Evolutionary conservation across 2,329 filamentous ascomycete genomes (phyloP).

Genomic region (Fusarium cicatricum): DNA sequence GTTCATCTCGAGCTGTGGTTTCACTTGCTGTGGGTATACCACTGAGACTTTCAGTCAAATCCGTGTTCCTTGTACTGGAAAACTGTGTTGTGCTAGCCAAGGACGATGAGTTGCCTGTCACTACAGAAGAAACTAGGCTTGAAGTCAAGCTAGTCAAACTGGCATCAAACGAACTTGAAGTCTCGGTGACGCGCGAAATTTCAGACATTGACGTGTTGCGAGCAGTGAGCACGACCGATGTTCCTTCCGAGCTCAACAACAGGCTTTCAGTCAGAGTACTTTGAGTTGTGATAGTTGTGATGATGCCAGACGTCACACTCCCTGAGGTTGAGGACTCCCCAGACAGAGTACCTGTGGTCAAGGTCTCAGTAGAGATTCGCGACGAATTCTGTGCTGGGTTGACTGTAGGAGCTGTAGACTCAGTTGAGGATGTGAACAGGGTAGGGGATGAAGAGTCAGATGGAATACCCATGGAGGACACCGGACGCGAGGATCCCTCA

Average conservation of each 20-base stretch:
- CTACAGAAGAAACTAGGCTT: neutral
- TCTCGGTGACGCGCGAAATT: conserved; percentile 8
- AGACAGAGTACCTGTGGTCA: conserved; percentile 1
- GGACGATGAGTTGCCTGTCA: neutral
- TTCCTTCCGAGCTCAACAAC: neutral
- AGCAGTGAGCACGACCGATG: neutral
- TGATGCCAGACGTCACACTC: neutral
- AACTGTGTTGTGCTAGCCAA: neutral
- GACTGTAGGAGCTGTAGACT: conserved; percentile 3
- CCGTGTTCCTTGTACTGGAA: neutral
- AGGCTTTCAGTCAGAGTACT: neutral
- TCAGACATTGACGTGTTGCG: neutral
- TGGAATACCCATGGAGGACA: neutral
- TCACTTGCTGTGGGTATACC: neutral
- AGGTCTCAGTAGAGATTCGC: neutral
- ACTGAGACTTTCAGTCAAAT: neutral
- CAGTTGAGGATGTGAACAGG: conserved; percentile 2
- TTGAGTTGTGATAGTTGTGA: neutral
- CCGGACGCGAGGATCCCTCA: neutral
- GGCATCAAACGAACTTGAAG: neutral
- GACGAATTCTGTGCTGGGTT: conserved; percentile 13
- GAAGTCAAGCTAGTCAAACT: conserved; percentile 6
- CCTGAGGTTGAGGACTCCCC: neutral
- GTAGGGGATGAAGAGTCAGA: conserved; percentile 4
- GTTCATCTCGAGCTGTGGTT: neutral